Percentiles rank a stretch among this genome's conserved stretches.
Evolutionary conservation across 352 stramenopile species (phyloP).

Genomic region (Globisporangium middletonii): DNA sequence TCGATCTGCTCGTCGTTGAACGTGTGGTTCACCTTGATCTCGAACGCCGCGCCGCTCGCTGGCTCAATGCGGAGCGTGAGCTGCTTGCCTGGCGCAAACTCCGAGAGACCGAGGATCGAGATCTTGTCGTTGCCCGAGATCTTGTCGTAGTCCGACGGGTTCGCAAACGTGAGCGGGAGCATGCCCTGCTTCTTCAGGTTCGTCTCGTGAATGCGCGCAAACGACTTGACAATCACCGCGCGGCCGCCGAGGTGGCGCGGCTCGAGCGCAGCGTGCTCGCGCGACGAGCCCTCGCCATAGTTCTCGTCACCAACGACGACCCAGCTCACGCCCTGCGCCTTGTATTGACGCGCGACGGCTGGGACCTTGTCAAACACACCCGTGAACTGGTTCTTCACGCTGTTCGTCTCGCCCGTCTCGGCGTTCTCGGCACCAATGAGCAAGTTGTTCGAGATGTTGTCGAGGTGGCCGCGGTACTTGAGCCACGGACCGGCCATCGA

Average conservation of each 20-base stretch:
- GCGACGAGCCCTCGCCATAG: conserved; percentile 91
- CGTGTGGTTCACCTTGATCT: conserved; percentile 91
- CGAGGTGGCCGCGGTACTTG: conserved; percentile 92
- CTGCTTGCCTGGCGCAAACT: conserved; percentile 83
- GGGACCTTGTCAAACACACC: conserved; percentile 88
- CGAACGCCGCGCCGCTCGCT: conserved; percentile 57
- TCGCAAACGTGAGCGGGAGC: conserved; percentile 89
- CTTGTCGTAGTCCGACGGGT: conserved; percentile 91
- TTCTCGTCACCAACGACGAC: conserved; percentile 93
- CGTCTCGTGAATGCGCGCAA: conserved; percentile 93
- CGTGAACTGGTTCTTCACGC: conserved; percentile 87
- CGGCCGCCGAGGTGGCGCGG: conserved; percentile 87
- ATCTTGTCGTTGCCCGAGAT: conserved; percentile 91
- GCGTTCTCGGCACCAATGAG: conserved; percentile 91
- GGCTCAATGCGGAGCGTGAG: conserved; percentile 82
- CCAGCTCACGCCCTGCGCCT: conserved; percentile 86
- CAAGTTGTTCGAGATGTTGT: conserved; percentile 96
- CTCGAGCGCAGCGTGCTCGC: conserved; percentile 90
- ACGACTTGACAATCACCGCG: conserved; percentile 92
- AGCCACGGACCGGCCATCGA: conserved; percentile 92
- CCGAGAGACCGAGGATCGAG: conserved; percentile 82
- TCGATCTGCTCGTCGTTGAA: conserved; percentile 94
- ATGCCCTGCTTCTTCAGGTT: conserved; percentile 96
- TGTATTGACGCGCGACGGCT: conserved; percentile 87
- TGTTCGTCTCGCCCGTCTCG: conserved; percentile 92